Evolutionary conservation across 306 rosid genomes (phyloP), one percentile per base, ranked within the genome.

Genomic region (Cicer pinnatifidum): DNA sequence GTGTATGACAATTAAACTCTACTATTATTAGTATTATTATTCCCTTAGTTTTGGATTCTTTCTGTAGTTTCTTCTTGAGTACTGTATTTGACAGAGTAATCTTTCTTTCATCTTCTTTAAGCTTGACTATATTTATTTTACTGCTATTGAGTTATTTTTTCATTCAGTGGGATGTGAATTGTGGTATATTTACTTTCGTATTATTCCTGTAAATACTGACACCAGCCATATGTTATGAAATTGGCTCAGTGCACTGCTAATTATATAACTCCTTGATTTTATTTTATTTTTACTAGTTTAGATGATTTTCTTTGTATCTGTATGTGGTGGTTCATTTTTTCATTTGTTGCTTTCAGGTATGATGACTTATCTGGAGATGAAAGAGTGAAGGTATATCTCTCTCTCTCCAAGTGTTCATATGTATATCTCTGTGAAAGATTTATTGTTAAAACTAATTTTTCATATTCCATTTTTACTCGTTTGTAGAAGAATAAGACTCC

Each of bases 291-390:
- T 50, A 16, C 35, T 38, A 69, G 6, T 53, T 77, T 59, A 63
- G 50, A 35, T 50, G 16, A n/a, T 66, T 80, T 68, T 19, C 75
- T 39, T 69, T 19, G 58, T 20, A n/a, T 73, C 68, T 61, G 50
- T 1, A 43, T 79, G 28, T 11, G 13, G 51, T 46, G 79, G 48
- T 79, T 82, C 64, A 69, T 40, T 6, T 33, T 38, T 74, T 56
- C 28, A 7, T 67, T 15, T 66, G 9, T 85, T 70, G 58, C 82
- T 75, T 47, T 78, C 85, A 94, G 99, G 72, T 88, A 89, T 63
- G 87, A 86, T 60, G 99, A 91, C 43, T 91, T 91, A 73, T 94
- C 81, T 83, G 85, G 84, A 58, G 80, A 82, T 62, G 78, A 72
- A 78, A 85, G 76, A 80, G 85, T 71, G 72, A 89, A 72, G 71